Conservation (phyloP, 352 stramenopile genomes). For the Pythium scleroteichum region DNA sequence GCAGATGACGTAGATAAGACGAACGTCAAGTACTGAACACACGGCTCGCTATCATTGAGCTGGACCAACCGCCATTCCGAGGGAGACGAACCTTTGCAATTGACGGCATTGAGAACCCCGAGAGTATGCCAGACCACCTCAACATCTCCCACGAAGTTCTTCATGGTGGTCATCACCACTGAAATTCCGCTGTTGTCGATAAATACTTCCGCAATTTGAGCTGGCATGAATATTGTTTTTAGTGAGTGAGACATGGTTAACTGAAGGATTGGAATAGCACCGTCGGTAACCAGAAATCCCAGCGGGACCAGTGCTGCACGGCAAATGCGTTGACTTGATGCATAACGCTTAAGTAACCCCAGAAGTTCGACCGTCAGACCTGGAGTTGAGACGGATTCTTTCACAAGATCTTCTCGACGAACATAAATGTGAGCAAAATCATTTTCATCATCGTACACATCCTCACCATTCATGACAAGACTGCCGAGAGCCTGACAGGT, state of each 20-base stretch:
- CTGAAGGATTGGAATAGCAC: constrained; percentile 24
- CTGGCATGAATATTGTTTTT: constrained; percentile 26
- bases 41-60: neutral
- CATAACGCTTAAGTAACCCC: constrained; percentile 56
- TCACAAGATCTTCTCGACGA: constrained; percentile 54
- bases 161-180: constrained; percentile 50
- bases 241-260: neutral
- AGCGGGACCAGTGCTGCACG: constrained; percentile 52
- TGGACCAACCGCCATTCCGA: no score
- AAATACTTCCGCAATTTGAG: constrained; percentile 53
- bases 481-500: constrained; percentile 65
- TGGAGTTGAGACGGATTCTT: constrained; percentile 55
- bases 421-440: neutral
- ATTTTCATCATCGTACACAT: neutral
- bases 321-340: constrained; percentile 49
- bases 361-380: constrained; percentile 57
- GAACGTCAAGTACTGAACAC: constrained; percentile 42
- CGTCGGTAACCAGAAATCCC: constrained; percentile 68
- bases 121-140: constrained; percentile 77
- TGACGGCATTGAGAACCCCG: constrained; percentile 66
- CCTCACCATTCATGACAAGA: constrained; percentile 71
- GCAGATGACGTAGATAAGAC: constrained; percentile 49
- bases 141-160: constrained; percentile 52
- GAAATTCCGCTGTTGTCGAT: constrained; percentile 65
- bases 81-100: constrained; percentile 47